phyloP scores from a whole-genome alignment of 495 filamentous ascomycete species.

The Friedmanniomyces simplex region DNA sequence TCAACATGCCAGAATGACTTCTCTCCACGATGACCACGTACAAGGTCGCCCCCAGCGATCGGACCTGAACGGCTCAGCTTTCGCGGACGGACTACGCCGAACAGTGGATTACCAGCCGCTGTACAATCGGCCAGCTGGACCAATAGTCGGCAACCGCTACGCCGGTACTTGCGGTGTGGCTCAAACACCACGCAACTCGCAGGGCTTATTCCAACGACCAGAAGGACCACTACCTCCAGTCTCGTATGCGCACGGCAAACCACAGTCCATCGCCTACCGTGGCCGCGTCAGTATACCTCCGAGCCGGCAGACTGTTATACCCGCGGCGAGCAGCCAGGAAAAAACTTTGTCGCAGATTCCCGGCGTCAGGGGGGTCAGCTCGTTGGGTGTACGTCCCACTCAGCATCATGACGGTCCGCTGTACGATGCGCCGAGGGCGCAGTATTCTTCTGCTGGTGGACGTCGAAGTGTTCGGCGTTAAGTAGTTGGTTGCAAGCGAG shows the following conservation, averaged over 20 bases:
- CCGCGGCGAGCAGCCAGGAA: background rate
- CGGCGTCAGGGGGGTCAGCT: conserved; percentile 16
- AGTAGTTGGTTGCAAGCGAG: background rate
- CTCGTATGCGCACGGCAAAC: background rate
- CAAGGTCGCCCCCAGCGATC: background rate
- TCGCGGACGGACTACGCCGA: background rate
- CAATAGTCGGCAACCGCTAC: background rate
- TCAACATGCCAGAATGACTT: too few relatives aligned
- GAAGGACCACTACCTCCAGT: background rate
- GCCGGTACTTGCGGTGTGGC: background rate
- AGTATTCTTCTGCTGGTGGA: conserved; percentile 8
- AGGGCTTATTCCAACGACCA: conserved; percentile 15
- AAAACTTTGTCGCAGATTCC: conserved; percentile 8
- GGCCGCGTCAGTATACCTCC: conserved; percentile 3
- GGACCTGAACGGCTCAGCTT: background rate
- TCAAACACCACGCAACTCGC: background rate
- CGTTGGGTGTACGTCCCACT: background rate
- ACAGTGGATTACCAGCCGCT: background rate
- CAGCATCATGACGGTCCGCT: background rate
- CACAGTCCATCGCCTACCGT: background rate
- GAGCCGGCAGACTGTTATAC: background rate
- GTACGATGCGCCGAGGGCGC: background rate
- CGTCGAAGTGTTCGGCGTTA: conserved; percentile 10
- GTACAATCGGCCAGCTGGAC: too few relatives aligned
- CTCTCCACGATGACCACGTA: background rate